phyloP scores from a whole-genome alignment of 768 basidiomycete species.

The Serendipita sp. region DNA sequence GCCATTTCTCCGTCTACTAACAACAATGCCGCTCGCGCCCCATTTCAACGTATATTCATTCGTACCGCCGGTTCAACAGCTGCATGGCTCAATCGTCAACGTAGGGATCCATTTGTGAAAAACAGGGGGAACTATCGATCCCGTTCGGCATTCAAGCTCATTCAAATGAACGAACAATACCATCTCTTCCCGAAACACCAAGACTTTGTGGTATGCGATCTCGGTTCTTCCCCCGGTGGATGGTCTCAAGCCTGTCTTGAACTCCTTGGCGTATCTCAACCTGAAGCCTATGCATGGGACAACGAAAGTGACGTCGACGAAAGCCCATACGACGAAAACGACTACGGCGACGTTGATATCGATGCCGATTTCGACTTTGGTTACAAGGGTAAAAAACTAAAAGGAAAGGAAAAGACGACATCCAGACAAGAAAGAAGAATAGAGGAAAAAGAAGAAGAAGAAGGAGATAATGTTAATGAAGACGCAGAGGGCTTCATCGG shows the following conservation, averaged over 20 bases:
- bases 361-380: conserved; percentile 18
- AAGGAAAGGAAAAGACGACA: not conserved
- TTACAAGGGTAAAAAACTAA: conserved; percentile 16
- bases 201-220: conserved; percentile 45
- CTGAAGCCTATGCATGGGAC: conserved; percentile 18
- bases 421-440: not conserved
- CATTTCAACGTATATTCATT: too few relatives aligned
- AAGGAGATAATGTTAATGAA: conserved; percentile 14
- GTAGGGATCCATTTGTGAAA: conserved; percentile 53
- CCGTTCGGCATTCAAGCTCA: conserved; percentile 81
- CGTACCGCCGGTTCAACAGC: not conserved
- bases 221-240: conserved; percentile 85
- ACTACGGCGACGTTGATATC: too few relatives aligned
- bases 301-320: not conserved
- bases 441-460: conserved; percentile 10
- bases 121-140: conserved; percentile 49
- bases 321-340: not conserved
- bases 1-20: too few relatives aligned
- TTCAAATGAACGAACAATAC: conserved; percentile 52
- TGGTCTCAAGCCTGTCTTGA: conserved; percentile 78
- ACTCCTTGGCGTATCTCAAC: conserved; percentile 27
- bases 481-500: conserved; percentile 16
- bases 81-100: conserved; percentile 53
- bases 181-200: conserved; percentile 29
- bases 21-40: too few relatives aligned